phyloP scores from a whole-genome alignment of 495 filamentous ascomycete species.

The Talaromyces adpressus region DNA sequence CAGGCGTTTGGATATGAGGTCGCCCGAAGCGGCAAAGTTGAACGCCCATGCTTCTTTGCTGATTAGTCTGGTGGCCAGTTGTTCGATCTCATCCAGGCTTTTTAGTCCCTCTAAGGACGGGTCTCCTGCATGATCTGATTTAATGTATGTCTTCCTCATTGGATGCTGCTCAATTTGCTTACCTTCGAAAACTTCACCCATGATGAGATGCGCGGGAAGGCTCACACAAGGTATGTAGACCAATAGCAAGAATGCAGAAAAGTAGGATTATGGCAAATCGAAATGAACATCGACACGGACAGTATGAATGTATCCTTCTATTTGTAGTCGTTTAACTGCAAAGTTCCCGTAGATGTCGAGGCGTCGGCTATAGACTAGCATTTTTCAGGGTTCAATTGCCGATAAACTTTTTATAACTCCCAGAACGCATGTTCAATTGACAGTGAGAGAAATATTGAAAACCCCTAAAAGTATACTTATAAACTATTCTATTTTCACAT shows the following conservation, averaged over 20 bases:
- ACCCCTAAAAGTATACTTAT: too few relatives aligned
- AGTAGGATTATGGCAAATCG: background rate
- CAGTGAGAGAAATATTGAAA: too few relatives aligned
- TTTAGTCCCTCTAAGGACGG: slow-evolving; percentile 65
- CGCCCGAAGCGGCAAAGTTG: slow-evolving; percentile 85
- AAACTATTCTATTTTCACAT: too few relatives aligned
- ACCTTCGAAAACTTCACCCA: background rate
- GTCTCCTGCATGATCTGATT: background rate
- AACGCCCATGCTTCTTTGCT: slow-evolving; percentile 86
- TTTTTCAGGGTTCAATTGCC: too few relatives aligned
- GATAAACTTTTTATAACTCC: too few relatives aligned
- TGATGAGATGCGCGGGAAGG: background rate
- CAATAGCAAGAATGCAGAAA: background rate
- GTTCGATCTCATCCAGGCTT: slow-evolving; percentile 68
- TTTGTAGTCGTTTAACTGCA: background rate
- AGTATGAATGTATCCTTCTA: background rate
- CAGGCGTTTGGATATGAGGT: slow-evolving; percentile 67
- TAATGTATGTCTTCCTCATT: background rate
- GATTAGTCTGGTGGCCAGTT: slow-evolving; percentile 67
- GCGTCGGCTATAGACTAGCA: too few relatives aligned
- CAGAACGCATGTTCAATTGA: too few relatives aligned
- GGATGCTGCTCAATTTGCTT: background rate
- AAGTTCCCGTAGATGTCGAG: too few relatives aligned
- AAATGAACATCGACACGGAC: background rate
- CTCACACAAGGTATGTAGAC: background rate